These are phyloP conservation scores for Mucor velutinosus DNA, from an alignment of 371 early-diverging fungal species.

Conservation along the genomic window DNA sequence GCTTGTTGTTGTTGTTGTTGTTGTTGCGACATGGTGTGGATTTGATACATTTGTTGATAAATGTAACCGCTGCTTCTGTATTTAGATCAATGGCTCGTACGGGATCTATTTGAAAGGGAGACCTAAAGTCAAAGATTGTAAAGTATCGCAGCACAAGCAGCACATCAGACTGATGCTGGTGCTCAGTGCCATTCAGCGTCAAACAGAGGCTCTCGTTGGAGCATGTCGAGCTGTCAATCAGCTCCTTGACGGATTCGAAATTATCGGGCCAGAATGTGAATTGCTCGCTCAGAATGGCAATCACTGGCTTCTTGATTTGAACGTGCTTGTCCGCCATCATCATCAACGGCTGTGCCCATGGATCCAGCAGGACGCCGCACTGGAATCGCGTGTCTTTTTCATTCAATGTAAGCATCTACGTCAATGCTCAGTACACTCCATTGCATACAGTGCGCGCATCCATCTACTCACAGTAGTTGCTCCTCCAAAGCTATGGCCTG, in stretches of 20 bases:
- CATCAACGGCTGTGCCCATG: conserved; percentile 45
- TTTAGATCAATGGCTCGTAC: conserved; percentile 25
- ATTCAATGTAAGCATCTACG: conserved; percentile 21
- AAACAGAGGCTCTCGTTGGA: conserved; percentile 10
- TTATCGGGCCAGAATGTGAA: conserved; percentile 38
- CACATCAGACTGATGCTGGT: conserved; percentile 28
- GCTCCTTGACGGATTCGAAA: conserved; percentile 28
- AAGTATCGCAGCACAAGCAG: conserved; percentile 24
- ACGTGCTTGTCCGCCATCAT: conserved; percentile 12
- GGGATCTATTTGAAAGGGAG: conserved; percentile 31
- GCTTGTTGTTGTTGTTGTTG: conserved; percentile 1
- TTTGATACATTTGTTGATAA: conserved; percentile 16
- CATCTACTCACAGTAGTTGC: conserved; percentile 42
- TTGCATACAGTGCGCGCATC: not conserved
- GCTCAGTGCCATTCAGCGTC: conserved; percentile 22
- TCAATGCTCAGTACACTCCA: not conserved
- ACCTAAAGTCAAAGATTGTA: conserved; percentile 26
- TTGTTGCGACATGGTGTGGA: not conserved
- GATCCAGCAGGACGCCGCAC: conserved; percentile 48
- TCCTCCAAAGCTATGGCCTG: conserved; percentile 67
- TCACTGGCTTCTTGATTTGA: conserved; percentile 33
- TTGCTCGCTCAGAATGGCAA: conserved; percentile 41
- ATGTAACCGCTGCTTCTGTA: conserved; percentile 19
- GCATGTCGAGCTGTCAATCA: conserved; percentile 13
- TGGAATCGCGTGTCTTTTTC: conserved; percentile 25